A percentile compares a stretch with the other conserved stretches of the same genome.
These are phyloP conservation scores for Russula brevipes DNA, from an alignment of 768 basidiomycete genomes.

Conservation along the genomic window DNA sequence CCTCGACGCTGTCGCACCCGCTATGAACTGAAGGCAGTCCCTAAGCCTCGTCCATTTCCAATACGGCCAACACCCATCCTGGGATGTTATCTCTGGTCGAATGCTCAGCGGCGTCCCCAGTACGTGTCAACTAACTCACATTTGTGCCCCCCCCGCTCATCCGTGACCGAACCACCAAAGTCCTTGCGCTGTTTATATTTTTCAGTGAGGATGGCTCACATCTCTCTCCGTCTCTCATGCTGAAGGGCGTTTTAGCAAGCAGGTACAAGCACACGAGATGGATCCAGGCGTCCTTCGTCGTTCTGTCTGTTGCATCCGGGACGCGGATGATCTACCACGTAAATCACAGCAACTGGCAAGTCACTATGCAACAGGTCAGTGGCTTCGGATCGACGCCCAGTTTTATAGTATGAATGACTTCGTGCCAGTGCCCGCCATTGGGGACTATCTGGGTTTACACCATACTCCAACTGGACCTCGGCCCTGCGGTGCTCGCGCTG, in stretches of 20 bases:
- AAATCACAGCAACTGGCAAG: conserved; percentile 62
- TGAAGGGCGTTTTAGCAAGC: conserved; percentile 43
- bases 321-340: conserved; percentile 65
- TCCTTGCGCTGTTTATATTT: conserved; percentile 69
- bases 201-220: conserved; percentile 48
- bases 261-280: conserved; percentile 54
- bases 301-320: conserved; percentile 53
- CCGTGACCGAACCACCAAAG: conserved; percentile 34
- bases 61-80: conserved; percentile 57
- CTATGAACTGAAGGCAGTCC: not conserved
- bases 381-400: not conserved
- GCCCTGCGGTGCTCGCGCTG: conserved; percentile 55
- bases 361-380: conserved; percentile 69
- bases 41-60: conserved; percentile 71
- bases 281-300: conserved; percentile 55
- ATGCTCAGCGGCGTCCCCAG: conserved; percentile 68
- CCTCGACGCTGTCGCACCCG: not conserved
- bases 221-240: not conserved
- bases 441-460: conserved; percentile 76
- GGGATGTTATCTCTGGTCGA: conserved; percentile 47
- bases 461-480: conserved; percentile 63
- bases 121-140: conserved; percentile 34
- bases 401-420: not conserved
- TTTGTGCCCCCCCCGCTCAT: not conserved
- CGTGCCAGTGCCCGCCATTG: conserved; percentile 62